A percentile compares a stretch with the other conserved stretches of the same genome.
Evolutionary conservation across 2,329 filamentous ascomycete species (phyloP).

Genomic region (Neurospora crassa): DNA sequence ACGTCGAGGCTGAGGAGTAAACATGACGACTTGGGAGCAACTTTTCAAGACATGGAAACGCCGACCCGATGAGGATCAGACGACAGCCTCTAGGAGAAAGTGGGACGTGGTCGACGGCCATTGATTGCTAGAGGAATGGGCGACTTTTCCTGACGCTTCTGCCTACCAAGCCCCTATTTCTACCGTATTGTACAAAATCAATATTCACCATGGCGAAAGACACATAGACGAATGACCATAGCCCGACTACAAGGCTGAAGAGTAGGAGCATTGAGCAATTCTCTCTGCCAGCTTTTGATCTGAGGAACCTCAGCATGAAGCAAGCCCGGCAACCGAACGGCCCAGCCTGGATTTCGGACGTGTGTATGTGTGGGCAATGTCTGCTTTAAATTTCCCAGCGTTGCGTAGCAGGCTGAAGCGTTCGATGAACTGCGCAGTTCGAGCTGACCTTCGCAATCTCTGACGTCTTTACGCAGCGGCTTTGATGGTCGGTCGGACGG

Average conservation of each 20-base stretch:
- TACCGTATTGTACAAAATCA: not conserved
- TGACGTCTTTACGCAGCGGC: not conserved
- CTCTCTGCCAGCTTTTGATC: not conserved
- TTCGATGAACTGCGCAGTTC: not conserved
- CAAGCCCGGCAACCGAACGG: not conserved
- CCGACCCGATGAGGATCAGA: not conserved
- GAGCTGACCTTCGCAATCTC: not conserved
- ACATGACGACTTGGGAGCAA: not conserved
- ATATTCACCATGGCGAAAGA: not conserved
- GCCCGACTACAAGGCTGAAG: not conserved
- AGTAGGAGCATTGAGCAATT: not conserved
- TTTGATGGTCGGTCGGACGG: not conserved
- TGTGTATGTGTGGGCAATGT: not conserved
- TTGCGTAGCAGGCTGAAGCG: not conserved
- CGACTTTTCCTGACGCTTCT: not conserved
- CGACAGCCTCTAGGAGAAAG: not conserved
- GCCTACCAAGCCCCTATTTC: not conserved
- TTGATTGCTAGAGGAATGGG: not conserved
- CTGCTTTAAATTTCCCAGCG: not conserved
- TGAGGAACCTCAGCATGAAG: not conserved
- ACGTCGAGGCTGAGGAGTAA: slow-evolving; percentile 62
- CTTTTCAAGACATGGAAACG: not conserved
- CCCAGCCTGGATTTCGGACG: not conserved
- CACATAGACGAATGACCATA: not conserved
- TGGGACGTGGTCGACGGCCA: not conserved